Evolutionary conservation across 805 yeast genomes (phyloP).

Genomic region (Hanseniaspora lachancei): DNA sequence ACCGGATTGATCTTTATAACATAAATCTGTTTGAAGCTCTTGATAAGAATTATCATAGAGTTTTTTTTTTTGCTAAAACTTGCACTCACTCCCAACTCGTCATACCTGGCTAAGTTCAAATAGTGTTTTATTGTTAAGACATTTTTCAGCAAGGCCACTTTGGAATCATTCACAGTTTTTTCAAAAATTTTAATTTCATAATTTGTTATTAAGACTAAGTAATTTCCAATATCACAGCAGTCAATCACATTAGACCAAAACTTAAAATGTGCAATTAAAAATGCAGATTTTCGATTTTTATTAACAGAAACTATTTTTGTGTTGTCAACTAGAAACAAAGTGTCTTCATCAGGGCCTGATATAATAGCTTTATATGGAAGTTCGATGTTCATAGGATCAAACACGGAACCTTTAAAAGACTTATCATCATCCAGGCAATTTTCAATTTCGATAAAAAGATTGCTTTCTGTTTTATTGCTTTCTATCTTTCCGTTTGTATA

Average conservation of each 20-base stretch:
- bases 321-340: slow-evolving; percentile 1
- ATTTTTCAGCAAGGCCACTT: not conserved
- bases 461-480: not conserved
- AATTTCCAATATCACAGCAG: not conserved
- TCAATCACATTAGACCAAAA: slow-evolving; percentile 10
- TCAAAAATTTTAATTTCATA: slow-evolving; percentile 1
- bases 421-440: not conserved
- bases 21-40: not conserved
- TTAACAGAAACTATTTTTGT: slow-evolving; percentile 6
- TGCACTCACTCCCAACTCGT: not conserved
- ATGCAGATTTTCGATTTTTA: not conserved
- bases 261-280: slow-evolving; percentile 1
- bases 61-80: not conserved
- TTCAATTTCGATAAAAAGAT: not conserved
- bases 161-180: not conserved
- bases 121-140: slow-evolving; percentile 1
- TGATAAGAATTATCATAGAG: not conserved
- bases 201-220: not conserved
- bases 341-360: not conserved
- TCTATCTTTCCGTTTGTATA: slow-evolving; percentile 6
- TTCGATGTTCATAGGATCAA: slow-evolving; percentile 7
- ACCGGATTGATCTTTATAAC: not conserved
- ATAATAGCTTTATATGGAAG: slow-evolving; percentile 3
- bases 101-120: not conserved
- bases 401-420: not conserved